Percentiles rank a stretch among this genome's conserved stretches.
These are phyloP conservation scores for Phellinidium pouzarii DNA, from an alignment of 1,284 basidiomycete genomes.

Conservation along the genomic window DNA sequence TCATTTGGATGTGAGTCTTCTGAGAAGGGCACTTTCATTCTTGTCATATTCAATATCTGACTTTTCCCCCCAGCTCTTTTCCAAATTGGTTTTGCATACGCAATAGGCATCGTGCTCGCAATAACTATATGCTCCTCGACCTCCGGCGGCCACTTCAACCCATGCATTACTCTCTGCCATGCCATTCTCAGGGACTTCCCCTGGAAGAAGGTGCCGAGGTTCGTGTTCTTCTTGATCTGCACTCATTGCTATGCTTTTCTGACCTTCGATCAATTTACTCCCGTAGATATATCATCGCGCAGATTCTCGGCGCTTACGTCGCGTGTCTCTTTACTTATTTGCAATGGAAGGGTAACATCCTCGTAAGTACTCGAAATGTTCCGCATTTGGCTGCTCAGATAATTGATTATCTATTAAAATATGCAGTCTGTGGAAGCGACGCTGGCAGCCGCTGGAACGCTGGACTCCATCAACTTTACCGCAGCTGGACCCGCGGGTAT, in stretches of 20 bases:
- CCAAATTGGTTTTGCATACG: conserved; percentile 58
- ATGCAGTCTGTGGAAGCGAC: conserved; percentile 34
- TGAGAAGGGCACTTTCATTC: background rate
- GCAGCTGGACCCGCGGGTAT: conserved; percentile 57
- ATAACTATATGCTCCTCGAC: conserved; percentile 44
- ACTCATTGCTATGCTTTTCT: background rate
- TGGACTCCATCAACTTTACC: conserved; percentile 44
- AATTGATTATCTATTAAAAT: conserved; percentile 7
- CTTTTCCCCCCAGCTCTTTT: conserved; percentile 40
- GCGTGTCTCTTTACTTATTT: conserved; percentile 53
- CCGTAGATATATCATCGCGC: conserved; percentile 53
- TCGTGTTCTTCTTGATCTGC: conserved; percentile 21
- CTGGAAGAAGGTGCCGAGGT: conserved; percentile 45
- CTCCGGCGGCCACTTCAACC: conserved; percentile 62
- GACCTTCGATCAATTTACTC: background rate
- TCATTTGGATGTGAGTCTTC: conserved; percentile 44
- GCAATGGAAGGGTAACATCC: conserved; percentile 52
- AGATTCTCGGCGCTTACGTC: conserved; percentile 57
- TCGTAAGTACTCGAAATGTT: conserved; percentile 24
- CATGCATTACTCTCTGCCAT: conserved; percentile 50
- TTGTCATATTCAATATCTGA: conserved; percentile 3
- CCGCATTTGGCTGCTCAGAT: background rate
- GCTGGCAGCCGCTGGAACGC: conserved; percentile 36
- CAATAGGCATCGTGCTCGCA: conserved; percentile 57
- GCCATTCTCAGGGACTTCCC: conserved; percentile 52